These are phyloP conservation scores for Pharus latifolius DNA, from an alignment of 176 grass and related monocot species.

Conservation along the genomic window DNA sequence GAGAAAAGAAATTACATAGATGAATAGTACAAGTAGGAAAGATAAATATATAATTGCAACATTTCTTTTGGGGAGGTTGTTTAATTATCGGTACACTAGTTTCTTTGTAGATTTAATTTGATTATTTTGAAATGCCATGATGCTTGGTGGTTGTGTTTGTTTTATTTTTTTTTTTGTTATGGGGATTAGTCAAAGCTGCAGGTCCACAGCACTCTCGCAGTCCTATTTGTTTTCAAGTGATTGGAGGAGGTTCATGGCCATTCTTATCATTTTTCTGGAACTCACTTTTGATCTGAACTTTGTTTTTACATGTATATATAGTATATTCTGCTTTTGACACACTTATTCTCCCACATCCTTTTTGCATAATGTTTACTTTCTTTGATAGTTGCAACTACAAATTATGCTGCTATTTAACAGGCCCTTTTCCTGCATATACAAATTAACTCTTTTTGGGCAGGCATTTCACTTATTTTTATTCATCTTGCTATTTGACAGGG, in stretches of 20 bases:
- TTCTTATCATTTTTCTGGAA: neutral
- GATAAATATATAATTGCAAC: neutral
- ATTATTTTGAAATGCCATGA: neutral
- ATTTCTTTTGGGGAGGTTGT: neutral
- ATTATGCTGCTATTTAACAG: neutral
- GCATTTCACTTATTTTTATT: constrained; percentile 48
- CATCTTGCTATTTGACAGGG: constrained; percentile 60
- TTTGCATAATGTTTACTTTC: constrained; percentile 1
- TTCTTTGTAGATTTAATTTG: too few species aligned
- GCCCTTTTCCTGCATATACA: constrained; percentile 6
- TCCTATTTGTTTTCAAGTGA: neutral
- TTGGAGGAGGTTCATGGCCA: neutral
- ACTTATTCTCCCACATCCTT: neutral
- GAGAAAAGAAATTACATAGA: neutral
- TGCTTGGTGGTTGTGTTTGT: neutral
- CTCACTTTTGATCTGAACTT: neutral
- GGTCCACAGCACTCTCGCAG: neutral
- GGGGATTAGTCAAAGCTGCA: neutral
- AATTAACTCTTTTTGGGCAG: constrained; percentile 12
- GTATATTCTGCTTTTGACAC: neutral
- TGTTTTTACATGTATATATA: neutral
- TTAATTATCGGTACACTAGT: too few species aligned
- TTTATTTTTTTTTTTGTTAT: neutral
- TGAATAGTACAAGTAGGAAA: neutral
- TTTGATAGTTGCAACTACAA: neutral